Conservation (phyloP, 1,139 yeast genomes). For the Candida smagusa region DNA sequence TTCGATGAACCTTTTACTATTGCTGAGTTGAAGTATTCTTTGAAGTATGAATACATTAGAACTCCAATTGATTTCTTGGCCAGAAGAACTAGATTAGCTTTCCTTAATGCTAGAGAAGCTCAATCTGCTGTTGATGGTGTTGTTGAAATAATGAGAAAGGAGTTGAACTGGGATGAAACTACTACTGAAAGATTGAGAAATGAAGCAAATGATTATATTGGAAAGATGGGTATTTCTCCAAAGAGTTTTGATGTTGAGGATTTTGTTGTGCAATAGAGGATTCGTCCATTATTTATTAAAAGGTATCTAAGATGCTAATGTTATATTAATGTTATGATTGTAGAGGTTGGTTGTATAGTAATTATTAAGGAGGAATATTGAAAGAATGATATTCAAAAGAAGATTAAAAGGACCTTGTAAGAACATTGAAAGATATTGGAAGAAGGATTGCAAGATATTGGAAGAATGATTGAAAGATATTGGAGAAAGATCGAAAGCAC, state of each 20-base stretch:
- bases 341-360: too few relatives aligned
- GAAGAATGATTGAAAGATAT: too few relatives aligned
- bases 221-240: conserved; percentile 52
- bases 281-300: neutral
- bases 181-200: conserved; percentile 56
- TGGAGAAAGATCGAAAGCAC: too few relatives aligned
- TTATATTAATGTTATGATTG: neutral
- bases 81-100: conserved; percentile 91
- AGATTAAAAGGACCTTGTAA: too few relatives aligned
- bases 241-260: conserved; percentile 37
- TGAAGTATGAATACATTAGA: conserved; percentile 80
- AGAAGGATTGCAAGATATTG: too few relatives aligned
- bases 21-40: conserved; percentile 84
- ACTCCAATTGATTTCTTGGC: conserved; percentile 89
- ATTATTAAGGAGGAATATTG: neutral
- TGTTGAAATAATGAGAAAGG: conserved; percentile 79
- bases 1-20: conserved; percentile 87
- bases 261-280: conserved; percentile 15
- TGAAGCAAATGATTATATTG: conserved; percentile 56
- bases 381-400: too few relatives aligned
- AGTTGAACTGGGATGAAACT: conserved; percentile 67
- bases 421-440: too few relatives aligned
- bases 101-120: conserved; percentile 86
- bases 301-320: neutral
- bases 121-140: conserved; percentile 78